Evolutionary conservation across 2,329 filamentous ascomycete species (phyloP).

Genomic region (Cladosporium austrohemisphaericum): DNA sequence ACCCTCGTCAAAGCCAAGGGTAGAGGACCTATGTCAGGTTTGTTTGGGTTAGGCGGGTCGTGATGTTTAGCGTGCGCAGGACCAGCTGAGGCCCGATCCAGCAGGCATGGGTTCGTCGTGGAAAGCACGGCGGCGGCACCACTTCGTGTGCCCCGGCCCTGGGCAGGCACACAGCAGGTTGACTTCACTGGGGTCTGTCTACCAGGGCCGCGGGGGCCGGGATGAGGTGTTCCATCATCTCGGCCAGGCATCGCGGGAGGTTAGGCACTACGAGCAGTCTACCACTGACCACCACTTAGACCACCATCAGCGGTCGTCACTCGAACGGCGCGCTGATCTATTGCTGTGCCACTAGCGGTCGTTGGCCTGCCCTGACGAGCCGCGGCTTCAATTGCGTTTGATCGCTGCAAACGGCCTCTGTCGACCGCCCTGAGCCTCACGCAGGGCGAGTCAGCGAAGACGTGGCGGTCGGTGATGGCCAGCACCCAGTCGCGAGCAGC

Average conservation of each 20-base stretch:
- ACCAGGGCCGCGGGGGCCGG: conserved; percentile 14
- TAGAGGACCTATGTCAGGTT: conserved; percentile 11
- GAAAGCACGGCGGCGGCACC: conserved; percentile 13
- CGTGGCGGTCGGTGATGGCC: background rate
- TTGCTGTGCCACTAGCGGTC: conserved; percentile 4
- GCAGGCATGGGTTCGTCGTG: conserved; percentile 13
- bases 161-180: conserved; percentile 9
- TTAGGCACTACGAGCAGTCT: background rate
- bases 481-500: background rate
- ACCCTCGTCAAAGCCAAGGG: conserved; percentile 11
- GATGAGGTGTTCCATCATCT: conserved; percentile 8
- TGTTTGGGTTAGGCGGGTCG: conserved; percentile 15
- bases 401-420: background rate
- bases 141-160: conserved; percentile 10
- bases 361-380: background rate
- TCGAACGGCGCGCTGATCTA: conserved; percentile 3
- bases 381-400: too few species aligned
- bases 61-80: conserved; percentile 13
- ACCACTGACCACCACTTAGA: too few species aligned
- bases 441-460: background rate
- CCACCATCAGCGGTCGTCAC: conserved; percentile 10
- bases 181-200: conserved; percentile 10
- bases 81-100: conserved; percentile 12
- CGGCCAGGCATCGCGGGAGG: conserved; percentile 6
- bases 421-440: background rate